Evolutionary conservation across 805 yeast genomes (phyloP).

Genomic region (Candida lessepsii): DNA sequence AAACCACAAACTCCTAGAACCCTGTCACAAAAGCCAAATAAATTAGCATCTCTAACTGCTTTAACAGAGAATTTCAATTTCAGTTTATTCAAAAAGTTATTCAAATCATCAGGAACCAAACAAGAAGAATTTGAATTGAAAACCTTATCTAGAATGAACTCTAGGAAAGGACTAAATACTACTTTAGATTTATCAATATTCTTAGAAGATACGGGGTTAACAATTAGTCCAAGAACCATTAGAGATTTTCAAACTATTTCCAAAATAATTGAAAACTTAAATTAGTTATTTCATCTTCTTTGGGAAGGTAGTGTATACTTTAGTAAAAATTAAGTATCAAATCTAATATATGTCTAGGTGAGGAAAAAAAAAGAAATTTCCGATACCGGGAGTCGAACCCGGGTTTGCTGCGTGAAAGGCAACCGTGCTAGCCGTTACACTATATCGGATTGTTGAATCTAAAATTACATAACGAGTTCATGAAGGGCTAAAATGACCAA

Average conservation of each 20-base stretch:
- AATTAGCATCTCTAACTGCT: too few species aligned
- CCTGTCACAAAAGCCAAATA: too few species aligned
- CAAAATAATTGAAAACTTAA: too few species aligned
- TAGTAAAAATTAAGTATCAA: too few species aligned
- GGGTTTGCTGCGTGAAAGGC: slow-evolving; percentile 57
- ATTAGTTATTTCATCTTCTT: too few species aligned
- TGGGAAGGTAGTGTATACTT: too few species aligned
- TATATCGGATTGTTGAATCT: slow-evolving; percentile 35
- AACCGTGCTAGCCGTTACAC: slow-evolving; percentile 56
- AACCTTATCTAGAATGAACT: background rate
- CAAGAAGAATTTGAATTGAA: slow-evolving; percentile 1
- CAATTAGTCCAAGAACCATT: background rate
- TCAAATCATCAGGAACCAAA: background rate
- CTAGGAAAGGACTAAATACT: background rate
- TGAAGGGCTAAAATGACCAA: too few species aligned
- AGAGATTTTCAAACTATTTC: slow-evolving; percentile 1
- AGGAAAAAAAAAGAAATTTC: slow-evolving; percentile 32
- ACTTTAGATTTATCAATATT: background rate
- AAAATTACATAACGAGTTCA: too few species aligned
- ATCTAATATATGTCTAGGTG: too few species aligned
- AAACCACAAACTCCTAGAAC: too few species aligned
- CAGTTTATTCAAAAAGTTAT: background rate
- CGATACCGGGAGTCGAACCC: slow-evolving; percentile 89
- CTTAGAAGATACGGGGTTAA: background rate
- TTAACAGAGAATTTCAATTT: too few species aligned